phyloP scores from a whole-genome alignment of 257 asterid genomes.

The Solanum paucissectum region DNA sequence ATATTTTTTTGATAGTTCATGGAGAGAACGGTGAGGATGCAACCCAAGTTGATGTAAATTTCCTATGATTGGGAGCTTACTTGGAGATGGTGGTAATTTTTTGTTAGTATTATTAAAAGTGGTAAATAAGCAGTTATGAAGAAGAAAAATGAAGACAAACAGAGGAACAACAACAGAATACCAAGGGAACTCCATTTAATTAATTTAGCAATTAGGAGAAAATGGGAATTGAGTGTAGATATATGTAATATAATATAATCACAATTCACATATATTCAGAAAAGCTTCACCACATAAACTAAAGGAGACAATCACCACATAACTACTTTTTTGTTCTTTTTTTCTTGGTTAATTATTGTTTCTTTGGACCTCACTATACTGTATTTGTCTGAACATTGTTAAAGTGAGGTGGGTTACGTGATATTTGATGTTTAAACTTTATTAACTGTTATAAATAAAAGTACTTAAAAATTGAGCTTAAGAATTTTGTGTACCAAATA shows the following conservation, averaged over 20 bases:
- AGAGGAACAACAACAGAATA: neutral
- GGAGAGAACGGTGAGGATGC: constrained; percentile 19
- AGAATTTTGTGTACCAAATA: no score
- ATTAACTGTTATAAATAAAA: no score
- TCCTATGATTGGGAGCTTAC: constrained; percentile 31
- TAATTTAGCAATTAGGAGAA: neutral
- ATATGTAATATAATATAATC: neutral
- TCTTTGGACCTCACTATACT: neutral
- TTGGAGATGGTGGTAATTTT: constrained; percentile 30
- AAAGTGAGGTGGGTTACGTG: no score
- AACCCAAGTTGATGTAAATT: constrained; percentile 29
- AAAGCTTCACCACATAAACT: neutral
- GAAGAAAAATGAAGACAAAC: neutral
- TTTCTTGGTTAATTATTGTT: neutral
- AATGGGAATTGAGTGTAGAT: neutral
- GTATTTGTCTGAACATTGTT: no score
- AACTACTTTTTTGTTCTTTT: neutral
- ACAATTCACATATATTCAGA: no score
- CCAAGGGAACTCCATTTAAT: neutral
- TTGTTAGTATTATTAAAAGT: neutral
- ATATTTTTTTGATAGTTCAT: constrained; percentile 12
- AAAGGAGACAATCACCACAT: neutral
- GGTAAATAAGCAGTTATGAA: neutral
- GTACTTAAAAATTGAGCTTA: no score
- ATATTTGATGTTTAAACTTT: no score